A percentile compares a stretch with the other conserved stretches of the same genome.
Conservation (phyloP, 2,329 filamentous ascomycete genomes). For the Akanthomyces uredinophilus region DNA sequence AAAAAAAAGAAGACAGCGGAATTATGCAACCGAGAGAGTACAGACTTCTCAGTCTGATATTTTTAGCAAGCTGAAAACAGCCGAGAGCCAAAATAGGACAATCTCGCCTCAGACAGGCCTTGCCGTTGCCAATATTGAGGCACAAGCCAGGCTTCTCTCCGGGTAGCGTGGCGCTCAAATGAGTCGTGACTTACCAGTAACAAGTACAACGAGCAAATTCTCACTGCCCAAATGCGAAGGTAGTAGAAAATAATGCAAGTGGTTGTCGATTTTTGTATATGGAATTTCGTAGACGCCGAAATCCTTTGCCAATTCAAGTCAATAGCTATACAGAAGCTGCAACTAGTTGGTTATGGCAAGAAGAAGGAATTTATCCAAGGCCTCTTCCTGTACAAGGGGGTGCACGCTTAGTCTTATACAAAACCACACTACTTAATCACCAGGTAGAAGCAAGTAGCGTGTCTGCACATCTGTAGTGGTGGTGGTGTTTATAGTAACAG, state of each 20-base stretch:
- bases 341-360: neutral
- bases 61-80: neutral
- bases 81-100: neutral
- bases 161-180: neutral
- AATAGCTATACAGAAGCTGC: neutral
- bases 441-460: neutral
- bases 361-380: neutral
- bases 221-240: neutral
- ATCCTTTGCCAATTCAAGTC: neutral
- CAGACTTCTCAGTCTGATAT: neutral
- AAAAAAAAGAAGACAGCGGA: neutral
- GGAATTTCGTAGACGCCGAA: neutral
- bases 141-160: neutral
- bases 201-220: neutral
- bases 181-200: constrained; percentile 1
- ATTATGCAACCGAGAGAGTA: too few species aligned
- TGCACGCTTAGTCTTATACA: constrained; percentile 7
- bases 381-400: neutral
- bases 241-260: neutral
- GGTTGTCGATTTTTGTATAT: neutral
- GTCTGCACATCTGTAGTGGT: neutral
- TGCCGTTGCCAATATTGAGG: constrained; percentile 5
- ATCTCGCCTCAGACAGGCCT: neutral
- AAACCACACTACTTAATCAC: neutral
- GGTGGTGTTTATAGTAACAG: neutral